A percentile compares a stretch with the other conserved stretches of the same genome.
Conservation (phyloP, 139 green algal genomes). For the Astrephomene gubernaculifera region DNA sequence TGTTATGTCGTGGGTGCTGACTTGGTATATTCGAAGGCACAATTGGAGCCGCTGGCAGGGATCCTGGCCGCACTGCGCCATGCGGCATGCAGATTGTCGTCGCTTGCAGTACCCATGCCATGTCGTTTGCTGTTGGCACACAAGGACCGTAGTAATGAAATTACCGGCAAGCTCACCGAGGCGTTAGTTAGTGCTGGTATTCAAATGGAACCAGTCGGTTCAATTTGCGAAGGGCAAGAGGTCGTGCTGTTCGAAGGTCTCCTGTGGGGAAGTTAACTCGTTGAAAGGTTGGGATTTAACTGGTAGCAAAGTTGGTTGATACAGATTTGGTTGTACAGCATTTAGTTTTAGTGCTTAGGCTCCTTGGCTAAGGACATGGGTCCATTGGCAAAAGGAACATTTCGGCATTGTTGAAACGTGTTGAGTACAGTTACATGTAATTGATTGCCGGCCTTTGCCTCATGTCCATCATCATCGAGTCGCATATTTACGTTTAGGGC, state of each 20-base stretch:
- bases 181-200: too few species aligned
- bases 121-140: constrained; percentile 43
- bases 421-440: too few species aligned
- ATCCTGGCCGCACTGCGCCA: background rate
- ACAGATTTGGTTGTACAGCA: background rate
- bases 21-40: constrained; percentile 40
- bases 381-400: too few species aligned
- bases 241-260: too few species aligned
- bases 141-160: constrained; percentile 38
- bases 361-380: too few species aligned
- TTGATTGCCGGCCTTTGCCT: too few species aligned
- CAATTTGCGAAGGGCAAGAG: too few species aligned
- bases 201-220: too few species aligned
- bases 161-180: constrained; percentile 18
- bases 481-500: background rate
- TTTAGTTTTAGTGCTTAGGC: too few species aligned
- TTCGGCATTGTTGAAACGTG: too few species aligned
- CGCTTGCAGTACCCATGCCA: background rate
- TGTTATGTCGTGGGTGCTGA: constrained; percentile 49
- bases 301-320: background rate
- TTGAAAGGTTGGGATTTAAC: background rate
- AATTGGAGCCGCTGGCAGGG: constrained; percentile 30
- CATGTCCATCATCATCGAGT: too few species aligned
- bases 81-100: background rate
- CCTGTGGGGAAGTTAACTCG: too few species aligned